These are phyloP conservation scores for Tympanopsis confertula DNA, from an alignment of 2,329 filamentous ascomycete genomes.

Conservation along the genomic window DNA sequence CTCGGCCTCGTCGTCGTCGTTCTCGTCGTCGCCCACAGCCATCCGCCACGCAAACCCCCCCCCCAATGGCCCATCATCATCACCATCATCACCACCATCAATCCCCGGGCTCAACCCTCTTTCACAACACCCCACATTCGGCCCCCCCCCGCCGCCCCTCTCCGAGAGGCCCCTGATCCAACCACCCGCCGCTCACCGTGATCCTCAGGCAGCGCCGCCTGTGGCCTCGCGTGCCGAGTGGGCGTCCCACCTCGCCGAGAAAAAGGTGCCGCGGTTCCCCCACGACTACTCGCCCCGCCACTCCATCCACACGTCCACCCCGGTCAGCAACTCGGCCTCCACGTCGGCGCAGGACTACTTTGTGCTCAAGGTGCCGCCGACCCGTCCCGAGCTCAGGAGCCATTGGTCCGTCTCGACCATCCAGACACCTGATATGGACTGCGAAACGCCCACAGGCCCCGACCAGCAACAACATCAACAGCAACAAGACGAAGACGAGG, in stretches of 20 bases:
- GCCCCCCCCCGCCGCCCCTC: slow-evolving; percentile 6
- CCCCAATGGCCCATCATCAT: no score
- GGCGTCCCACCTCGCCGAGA: not conserved
- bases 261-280: not conserved
- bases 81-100: no score
- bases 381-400: slow-evolving; percentile 16
- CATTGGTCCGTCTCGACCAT: slow-evolving; percentile 31
- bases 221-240: not conserved
- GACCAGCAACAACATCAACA: slow-evolving; percentile 10
- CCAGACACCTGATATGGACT: slow-evolving; percentile 5
- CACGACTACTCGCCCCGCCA: not conserved
- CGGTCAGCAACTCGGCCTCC: not conserved
- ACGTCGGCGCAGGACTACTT: slow-evolving; percentile 6
- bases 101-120: no score
- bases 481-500: slow-evolving; percentile 9
- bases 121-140: slow-evolving; percentile 4
- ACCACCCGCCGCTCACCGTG: not conserved
- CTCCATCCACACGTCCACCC: not conserved
- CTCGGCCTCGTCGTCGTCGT: not conserved
- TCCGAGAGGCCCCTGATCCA: slow-evolving; percentile 7
- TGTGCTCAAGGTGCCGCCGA: slow-evolving; percentile 3
- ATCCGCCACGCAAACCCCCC: not conserved
- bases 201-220: no score
- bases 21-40: not conserved
- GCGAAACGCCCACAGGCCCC: no score